phyloP scores from a whole-genome alignment of 306 rosid genomes.

The Castanea crenata region DNA sequence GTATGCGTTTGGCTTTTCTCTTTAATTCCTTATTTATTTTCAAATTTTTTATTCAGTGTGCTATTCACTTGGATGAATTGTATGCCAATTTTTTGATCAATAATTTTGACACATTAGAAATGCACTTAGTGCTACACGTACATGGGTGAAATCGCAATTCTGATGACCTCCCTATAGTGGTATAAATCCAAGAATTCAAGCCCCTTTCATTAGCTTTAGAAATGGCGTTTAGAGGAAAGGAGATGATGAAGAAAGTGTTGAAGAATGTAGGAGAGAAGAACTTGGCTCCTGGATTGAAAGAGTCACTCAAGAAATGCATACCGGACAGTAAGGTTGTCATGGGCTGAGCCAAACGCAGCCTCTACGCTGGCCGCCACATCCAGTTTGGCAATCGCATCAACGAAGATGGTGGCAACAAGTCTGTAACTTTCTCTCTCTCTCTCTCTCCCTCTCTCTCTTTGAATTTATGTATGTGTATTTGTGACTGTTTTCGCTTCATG shows the following conservation, averaged over 20 bases:
- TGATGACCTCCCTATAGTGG: not conserved
- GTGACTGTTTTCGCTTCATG: not conserved
- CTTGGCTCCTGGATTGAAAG: constrained; percentile 56
- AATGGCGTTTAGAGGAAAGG: constrained; percentile 83
- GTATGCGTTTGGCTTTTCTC: constrained; percentile 31
- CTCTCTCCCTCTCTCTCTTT: not conserved
- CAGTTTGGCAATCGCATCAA: constrained; percentile 82
- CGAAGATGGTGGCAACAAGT: constrained; percentile 99
- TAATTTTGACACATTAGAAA: not conserved
- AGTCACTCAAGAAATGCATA: constrained; percentile 58
- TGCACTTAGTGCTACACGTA: not conserved
- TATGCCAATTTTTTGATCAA: not conserved
- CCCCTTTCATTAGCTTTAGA: not conserved
- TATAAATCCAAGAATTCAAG: not conserved
- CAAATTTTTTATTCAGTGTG: not conserved
- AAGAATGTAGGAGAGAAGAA: constrained; percentile 71
- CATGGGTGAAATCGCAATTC: not conserved
- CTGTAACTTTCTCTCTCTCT: constrained; percentile 7
- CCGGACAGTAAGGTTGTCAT: constrained; percentile 72
- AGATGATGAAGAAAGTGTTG: constrained; percentile 73
- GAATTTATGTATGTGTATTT: not conserved
- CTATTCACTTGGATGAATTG: not conserved
- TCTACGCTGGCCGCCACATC: constrained; percentile 84
- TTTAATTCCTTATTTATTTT: not conserved
- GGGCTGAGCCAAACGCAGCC: constrained; percentile 88